Percentiles rank a stretch among this genome's conserved stretches.
Evolutionary conservation across 306 rosid genomes (phyloP).

Genomic region (Hylodesmum podocarpum): DNA sequence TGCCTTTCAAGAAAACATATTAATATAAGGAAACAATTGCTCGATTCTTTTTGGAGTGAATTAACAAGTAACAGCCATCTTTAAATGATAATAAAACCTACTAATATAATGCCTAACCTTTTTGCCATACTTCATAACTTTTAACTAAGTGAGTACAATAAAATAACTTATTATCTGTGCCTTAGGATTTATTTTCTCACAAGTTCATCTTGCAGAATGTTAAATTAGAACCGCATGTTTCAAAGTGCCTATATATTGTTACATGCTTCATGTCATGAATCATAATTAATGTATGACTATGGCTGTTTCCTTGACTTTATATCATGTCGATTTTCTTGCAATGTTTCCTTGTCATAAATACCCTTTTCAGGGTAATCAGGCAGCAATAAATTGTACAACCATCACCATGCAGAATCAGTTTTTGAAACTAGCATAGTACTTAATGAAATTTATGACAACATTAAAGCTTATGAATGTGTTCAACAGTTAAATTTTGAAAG

Average conservation of each 20-base stretch:
- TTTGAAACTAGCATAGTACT: neutral
- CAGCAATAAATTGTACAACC: slow-evolving; percentile 4
- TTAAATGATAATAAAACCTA: neutral
- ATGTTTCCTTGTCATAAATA: neutral
- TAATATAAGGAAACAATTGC: neutral
- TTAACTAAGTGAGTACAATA: neutral
- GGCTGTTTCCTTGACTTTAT: neutral
- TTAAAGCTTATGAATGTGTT: neutral
- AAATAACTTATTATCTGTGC: neutral
- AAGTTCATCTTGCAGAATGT: neutral
- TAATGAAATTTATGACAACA: slow-evolving; percentile 16
- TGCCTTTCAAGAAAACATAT: neutral
- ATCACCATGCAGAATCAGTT: neutral
- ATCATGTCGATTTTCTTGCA: neutral
- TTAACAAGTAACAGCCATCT: neutral
- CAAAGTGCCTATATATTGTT: neutral
- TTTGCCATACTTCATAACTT: neutral
- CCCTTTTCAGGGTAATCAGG: neutral
- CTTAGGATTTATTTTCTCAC: neutral
- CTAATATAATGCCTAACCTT: neutral
- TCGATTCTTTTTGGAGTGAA: neutral
- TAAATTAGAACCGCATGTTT: neutral
- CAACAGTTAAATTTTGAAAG: neutral
- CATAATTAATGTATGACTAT: neutral
- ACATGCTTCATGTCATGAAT: neutral